Conservation (phyloP, 2,329 filamentous ascomycete species). For the Aspergillus sojae region DNA sequence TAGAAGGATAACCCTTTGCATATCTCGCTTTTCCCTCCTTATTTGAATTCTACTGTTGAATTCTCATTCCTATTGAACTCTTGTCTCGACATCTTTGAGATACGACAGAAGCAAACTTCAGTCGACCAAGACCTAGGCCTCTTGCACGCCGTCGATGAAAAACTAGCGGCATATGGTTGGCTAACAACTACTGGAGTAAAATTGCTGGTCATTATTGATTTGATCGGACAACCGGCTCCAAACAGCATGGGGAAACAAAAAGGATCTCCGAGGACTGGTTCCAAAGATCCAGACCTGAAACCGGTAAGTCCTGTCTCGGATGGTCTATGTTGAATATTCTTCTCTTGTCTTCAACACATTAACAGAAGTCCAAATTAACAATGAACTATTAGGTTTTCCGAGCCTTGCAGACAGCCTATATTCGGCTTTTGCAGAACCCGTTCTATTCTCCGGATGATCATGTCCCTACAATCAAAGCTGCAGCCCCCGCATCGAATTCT, state of each 20-base stretch:
- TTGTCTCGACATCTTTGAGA: constrained; percentile 91
- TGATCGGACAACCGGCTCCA: constrained; percentile 68
- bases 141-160: constrained; percentile 90
- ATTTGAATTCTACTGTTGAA: constrained; percentile 68
- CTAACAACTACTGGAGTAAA: constrained; percentile 94
- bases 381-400: constrained; percentile 67
- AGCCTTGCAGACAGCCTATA: constrained; percentile 90
- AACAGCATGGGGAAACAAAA: constrained; percentile 35
- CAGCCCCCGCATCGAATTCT: constrained; percentile 45
- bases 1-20: constrained; percentile 91
- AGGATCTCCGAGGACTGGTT: constrained; percentile 57
- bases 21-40: constrained; percentile 82
- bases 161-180: constrained; percentile 91
- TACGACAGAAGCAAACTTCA: constrained; percentile 73
- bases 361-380: background rate
- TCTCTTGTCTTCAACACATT: background rate
- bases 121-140: constrained; percentile 85
- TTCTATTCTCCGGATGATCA: constrained; percentile 92
- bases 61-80: constrained; percentile 90
- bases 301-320: constrained; percentile 58
- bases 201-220: constrained; percentile 87
- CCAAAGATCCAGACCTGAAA: constrained; percentile 85
- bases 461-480: constrained; percentile 58
- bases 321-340: background rate
- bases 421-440: constrained; percentile 84